Evolutionary conservation across 768 basidiomycete species (phyloP), one percentile per base, ranked within the genome.

Genomic region (Suillus bovinus): DNA sequence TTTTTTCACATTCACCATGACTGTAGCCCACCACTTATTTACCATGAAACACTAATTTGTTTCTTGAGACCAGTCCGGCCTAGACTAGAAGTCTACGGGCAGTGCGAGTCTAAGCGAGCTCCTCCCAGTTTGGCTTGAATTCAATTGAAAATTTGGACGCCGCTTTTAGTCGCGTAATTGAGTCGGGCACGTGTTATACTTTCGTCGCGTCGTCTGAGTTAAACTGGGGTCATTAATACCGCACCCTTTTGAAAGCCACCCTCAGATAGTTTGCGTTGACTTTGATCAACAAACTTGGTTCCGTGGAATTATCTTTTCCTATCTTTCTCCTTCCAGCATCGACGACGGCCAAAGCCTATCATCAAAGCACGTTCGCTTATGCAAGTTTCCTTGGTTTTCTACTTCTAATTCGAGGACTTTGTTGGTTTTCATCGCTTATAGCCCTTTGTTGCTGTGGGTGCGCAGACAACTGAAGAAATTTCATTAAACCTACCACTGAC

Each of bases 381-480:
- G 59, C 31, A 33, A 41, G 44, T 44, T 33, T 52, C 20, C 59
- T 46, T 54, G 63, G 59, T 58, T 60, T 56, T 57, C 54, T n/a
- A 2, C 22, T 59, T 34, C 53, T 57, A 57, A 69, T 71, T 67
- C 42, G 63, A 61, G 62, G 57, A 59, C 61, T 67, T 62, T 60
- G 65, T 71, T 59, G 65, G 46, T 52, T 22, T 55, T 58, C n/a
- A 36, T 56, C 47, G 44, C 56, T 59, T 29, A 31, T 50, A 39
- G 38, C 55, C 63, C 64, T 63, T 73, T 68, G 70, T 72, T 44
- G 49, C 60, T 64, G 68, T 63, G 49, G 64, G 31, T 62, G 52
- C 47, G n/a, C 41, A 58, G 41, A 47, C 44, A 57, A 63, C 50
- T 61, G 61, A 63, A 63, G 70, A 60, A 62, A 59, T 11, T n/a